Evolutionary conservation across 495 filamentous ascomycete species (phyloP), one percentile per base, ranked within the genome.

Genomic region (Gamarada debralockiae): DNA sequence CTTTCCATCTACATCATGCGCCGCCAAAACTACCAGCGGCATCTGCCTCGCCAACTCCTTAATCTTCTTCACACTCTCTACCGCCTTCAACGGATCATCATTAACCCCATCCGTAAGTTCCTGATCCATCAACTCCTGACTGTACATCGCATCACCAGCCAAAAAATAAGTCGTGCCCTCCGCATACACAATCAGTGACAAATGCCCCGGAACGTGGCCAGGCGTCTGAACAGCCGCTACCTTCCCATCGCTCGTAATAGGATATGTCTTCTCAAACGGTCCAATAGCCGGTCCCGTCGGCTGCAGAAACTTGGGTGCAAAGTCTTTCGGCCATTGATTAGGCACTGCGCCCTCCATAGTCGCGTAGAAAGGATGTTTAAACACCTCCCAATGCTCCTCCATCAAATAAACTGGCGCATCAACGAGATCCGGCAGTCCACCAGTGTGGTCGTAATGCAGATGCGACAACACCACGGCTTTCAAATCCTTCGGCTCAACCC

Each of bases 51-150:
- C 59, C 48, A 67, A 67, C 39, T 65, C 36, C 38, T 67, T 67
- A 37, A 69, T 69, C 20, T 18, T 56, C 50, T 49, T 52, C 15
- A 67, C 13, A 5, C 53, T 65, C 25, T 60, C 22, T 33, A 66
- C 31, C 1, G 67, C 67, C 8, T 49, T 53, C 45, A 53, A 24
- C 0, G 67, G 67, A 41, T 61, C 58, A 40, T 59, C 52, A 40
- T 61, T 70, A 13, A 68, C 61, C 2, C 67, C 67, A 58, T 67
- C 67, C 5, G 63, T 61, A 37, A 60, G 40, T 38, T 66, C 65
- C 14, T 46, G 48, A 24, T 70, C 62, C 34, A 70, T 39, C 7
- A 58, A 22, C 31, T 64, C 60, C 21, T 60, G 21, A 5, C 58
- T 55, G 54, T 70, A 70, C 3, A 58, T 65, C 40, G 67, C 63